These are phyloP conservation scores for Globisporangium carolinianum DNA, from an alignment of 352 stramenopile genomes.

Conservation along the genomic window DNA sequence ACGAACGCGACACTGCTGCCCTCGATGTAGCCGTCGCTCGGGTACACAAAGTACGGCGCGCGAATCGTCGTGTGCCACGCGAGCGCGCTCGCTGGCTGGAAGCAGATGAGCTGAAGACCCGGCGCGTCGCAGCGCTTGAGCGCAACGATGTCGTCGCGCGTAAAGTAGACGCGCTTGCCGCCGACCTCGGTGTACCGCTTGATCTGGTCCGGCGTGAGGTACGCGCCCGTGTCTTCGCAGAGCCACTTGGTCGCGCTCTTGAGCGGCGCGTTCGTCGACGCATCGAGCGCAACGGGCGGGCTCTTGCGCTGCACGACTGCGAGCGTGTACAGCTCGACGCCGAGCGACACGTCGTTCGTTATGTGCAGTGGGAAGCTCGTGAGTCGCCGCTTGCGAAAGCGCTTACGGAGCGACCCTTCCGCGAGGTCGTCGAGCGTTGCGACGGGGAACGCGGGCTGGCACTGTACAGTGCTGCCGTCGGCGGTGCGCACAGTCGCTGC, in stretches of 20 bases:
- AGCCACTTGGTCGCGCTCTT: slow-evolving; percentile 83
- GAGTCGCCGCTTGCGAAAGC: slow-evolving; percentile 70
- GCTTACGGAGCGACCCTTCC: slow-evolving; percentile 72
- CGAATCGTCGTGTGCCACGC: slow-evolving; percentile 67
- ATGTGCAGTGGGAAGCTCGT: slow-evolving; percentile 61
- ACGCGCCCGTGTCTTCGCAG: slow-evolving; percentile 72
- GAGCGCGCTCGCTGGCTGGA: slow-evolving; percentile 56
- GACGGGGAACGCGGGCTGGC: slow-evolving; percentile 69
- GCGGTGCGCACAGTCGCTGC: slow-evolving; percentile 15
- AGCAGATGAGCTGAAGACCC: slow-evolving; percentile 75
- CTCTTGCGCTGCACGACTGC: slow-evolving; percentile 57
- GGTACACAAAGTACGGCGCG: slow-evolving; percentile 77
- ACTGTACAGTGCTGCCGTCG: slow-evolving; percentile 12
- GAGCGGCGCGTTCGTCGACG: slow-evolving; percentile 61
- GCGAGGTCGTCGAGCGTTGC: slow-evolving; percentile 68
- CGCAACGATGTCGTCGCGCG: slow-evolving; percentile 68
- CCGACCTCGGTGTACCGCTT: slow-evolving; percentile 72
- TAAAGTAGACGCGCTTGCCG: slow-evolving; percentile 75
- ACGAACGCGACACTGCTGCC: slow-evolving; percentile 66
- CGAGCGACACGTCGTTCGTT: slow-evolving; percentile 68
- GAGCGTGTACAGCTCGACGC: slow-evolving; percentile 69
- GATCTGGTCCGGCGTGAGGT: slow-evolving; percentile 67
- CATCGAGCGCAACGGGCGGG: slow-evolving; percentile 53
- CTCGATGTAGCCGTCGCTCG: slow-evolving; percentile 71
- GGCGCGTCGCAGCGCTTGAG: slow-evolving; percentile 75